Percentiles rank a stretch among this genome's conserved stretches.
Evolutionary conservation across 108 stramenopile species (phyloP).

Genomic region (Nitzschia palea): DNA sequence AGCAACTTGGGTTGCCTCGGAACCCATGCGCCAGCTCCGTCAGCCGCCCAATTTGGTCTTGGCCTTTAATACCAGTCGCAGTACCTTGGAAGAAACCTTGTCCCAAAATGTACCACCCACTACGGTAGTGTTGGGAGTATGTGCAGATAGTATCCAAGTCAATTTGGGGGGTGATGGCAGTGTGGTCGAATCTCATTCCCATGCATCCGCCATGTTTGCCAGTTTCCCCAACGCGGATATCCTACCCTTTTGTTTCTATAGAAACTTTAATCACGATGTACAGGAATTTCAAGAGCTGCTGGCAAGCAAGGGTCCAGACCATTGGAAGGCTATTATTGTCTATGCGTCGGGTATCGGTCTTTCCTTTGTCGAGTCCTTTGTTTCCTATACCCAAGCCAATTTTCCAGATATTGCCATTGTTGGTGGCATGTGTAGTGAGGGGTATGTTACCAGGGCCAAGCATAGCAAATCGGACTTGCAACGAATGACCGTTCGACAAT

Average conservation of each 20-base stretch:
- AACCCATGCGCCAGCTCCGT: slow-evolving; percentile 24
- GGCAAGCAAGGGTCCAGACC: neutral
- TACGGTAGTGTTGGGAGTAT: slow-evolving; percentile 30
- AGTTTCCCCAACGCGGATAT: slow-evolving; percentile 42
- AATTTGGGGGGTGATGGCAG: slow-evolving; percentile 4
- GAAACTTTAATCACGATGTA: neutral
- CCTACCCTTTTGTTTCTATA: slow-evolving; percentile 37
- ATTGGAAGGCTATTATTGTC: slow-evolving; percentile 52
- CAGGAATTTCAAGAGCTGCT: neutral
- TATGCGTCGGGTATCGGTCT: slow-evolving; percentile 35
- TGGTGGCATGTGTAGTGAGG: slow-evolving; percentile 46
- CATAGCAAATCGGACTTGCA: slow-evolving; percentile 22
- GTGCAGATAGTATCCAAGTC: slow-evolving; percentile 31
- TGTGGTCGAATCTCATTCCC: slow-evolving; percentile 22
- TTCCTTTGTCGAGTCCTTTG: slow-evolving; percentile 22
- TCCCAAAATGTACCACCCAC: slow-evolving; percentile 10
- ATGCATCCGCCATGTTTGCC: slow-evolving; percentile 29
- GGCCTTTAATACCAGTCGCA: slow-evolving; percentile 18
- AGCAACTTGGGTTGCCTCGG: neutral
- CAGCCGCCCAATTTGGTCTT: slow-evolving; percentile 41
- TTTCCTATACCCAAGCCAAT: slow-evolving; percentile 19
- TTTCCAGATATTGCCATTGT: slow-evolving; percentile 48
- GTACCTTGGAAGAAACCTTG: neutral
- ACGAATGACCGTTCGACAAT: slow-evolving; percentile 13
- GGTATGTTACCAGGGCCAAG: slow-evolving; percentile 32